These are phyloP conservation scores for Blastobotrys niveus DNA, from an alignment of 1,139 yeast genomes.

Conservation along the genomic window DNA sequence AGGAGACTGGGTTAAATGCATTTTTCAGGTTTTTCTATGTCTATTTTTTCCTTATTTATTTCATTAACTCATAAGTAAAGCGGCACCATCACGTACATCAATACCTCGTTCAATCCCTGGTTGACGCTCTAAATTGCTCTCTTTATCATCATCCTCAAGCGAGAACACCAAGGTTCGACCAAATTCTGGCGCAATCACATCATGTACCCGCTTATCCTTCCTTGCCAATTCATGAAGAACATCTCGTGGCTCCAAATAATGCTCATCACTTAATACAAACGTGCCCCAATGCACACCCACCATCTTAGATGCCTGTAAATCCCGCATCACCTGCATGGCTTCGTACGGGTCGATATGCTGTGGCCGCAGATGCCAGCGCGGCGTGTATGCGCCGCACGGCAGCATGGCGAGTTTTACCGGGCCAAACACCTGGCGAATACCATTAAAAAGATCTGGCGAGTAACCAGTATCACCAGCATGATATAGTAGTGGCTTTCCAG, in stretches of 20 bases:
- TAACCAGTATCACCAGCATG: constrained; percentile 97
- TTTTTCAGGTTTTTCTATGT: background rate
- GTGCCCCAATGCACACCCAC: constrained; percentile 98
- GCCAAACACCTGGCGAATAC: constrained; percentile 61
- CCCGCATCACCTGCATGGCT: constrained; percentile 60
- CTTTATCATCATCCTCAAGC: constrained; percentile 15
- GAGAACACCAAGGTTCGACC: constrained; percentile 46
- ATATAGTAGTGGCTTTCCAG: constrained; percentile 65
- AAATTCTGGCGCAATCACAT: constrained; percentile 47
- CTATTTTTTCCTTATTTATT: background rate
- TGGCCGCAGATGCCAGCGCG: constrained; percentile 90
- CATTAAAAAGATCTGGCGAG: constrained; percentile 59
- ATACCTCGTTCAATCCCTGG: constrained; percentile 19
- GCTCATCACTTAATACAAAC: constrained; percentile 80
- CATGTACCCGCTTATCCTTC: constrained; percentile 29
- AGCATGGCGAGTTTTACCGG: constrained; percentile 62
- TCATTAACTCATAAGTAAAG: constrained; percentile 20
- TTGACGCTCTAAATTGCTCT: no score
- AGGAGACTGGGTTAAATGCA: background rate
- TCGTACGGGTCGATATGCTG: constrained; percentile 83
- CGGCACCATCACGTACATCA: constrained; percentile 31
- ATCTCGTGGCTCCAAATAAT: constrained; percentile 73
- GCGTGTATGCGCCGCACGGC: constrained; percentile 94
- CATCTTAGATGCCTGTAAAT: constrained; percentile 54
- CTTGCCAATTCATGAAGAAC: constrained; percentile 34